Evolutionary conservation across 306 rosid species (phyloP), one percentile per base, ranked within the genome.

Genomic region (Fagus crenata): DNA sequence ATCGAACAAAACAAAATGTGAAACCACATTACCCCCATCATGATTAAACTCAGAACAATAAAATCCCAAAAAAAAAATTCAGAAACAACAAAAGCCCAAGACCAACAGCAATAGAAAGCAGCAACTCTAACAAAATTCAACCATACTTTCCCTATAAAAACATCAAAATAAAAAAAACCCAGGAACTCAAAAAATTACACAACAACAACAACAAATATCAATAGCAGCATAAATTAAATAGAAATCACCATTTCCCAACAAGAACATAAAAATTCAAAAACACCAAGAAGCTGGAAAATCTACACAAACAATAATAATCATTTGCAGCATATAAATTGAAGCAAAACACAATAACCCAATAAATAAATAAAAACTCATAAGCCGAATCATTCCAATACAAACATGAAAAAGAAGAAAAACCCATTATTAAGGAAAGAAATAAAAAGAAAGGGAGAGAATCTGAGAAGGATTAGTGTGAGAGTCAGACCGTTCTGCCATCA

Each of bases 401-500:
- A 49, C 49, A 17, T 5, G 32, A 31, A 73, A 36, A 41, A 37
- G 75, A 67, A 18, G 14, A n/a, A 7, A 6, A 12, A n/a, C 80
- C 37, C 32, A 67, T 7, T 37, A 59, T 28, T 22, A 53, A 53
- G 15, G 58, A 5, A 5, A 53, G 7, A 22, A 18, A 18, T 12
- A 1, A 49, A 58, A 15, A 32, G 18, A 68, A 75, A 3, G 13
- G 3, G 55, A 31, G 40, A 67, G 18, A 14, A 4, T 35, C 63
- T 18, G 17, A 0, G 6, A 51, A 32, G 28, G 28, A 22, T 22
- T 22, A 22, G 28, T 22, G 53, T 17, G 17, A 6, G 4, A 41
- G 36, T 37, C 75, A 71, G 75, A 90, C 97, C 96, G 95, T 88
- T 92, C 96, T 89, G 9, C 97, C 98, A 61, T 94, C 98, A 41